Percentiles rank a stretch among this genome's conserved stretches.
Evolutionary conservation across 768 basidiomycete species (phyloP).

Genomic region (Calocybe cyanea): DNA sequence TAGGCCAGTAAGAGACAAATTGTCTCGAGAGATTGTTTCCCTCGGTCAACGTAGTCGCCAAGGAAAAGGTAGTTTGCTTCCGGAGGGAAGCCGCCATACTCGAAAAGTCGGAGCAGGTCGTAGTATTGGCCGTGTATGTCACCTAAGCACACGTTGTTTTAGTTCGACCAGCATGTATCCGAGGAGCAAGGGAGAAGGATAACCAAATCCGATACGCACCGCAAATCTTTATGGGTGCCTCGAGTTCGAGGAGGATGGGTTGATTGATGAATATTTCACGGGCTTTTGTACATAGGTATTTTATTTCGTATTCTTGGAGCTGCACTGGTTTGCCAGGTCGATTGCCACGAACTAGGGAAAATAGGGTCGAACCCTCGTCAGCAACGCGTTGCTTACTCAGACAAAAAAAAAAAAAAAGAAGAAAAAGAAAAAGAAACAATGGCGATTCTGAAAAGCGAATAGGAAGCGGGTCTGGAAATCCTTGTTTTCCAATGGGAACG

Average conservation of each 20-base stretch:
- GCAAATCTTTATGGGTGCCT: constrained; percentile 99
- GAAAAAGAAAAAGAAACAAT: background rate
- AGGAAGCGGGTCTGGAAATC: no score
- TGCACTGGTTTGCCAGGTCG: constrained; percentile 98
- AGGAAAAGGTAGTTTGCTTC: constrained; percentile 99
- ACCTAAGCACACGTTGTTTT: no score
- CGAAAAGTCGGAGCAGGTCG: constrained; percentile 95
- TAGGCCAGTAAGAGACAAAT: constrained; percentile 98
- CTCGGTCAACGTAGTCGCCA: constrained; percentile 98
- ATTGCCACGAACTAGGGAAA: constrained; percentile 84
- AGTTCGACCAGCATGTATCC: constrained; percentile 14
- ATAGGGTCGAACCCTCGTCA: constrained; percentile 18
- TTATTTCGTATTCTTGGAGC: constrained; percentile 98
- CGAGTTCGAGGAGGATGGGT: constrained; percentile 94
- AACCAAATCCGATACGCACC: constrained; percentile 50
- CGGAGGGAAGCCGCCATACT: constrained; percentile 98
- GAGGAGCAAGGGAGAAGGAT: constrained; percentile 16
- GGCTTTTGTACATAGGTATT: constrained; percentile 97
- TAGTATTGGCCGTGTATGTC: constrained; percentile 99
- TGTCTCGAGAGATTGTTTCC: constrained; percentile 99
- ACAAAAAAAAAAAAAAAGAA: constrained; percentile 1
- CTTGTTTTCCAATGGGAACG: no score
- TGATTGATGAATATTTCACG: constrained; percentile 99
- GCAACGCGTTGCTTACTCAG: constrained; percentile 8
- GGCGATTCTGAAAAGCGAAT: no score